phyloP scores from a whole-genome alignment of 345 rosid genomes.

The Dovyalis caffra region DNA sequence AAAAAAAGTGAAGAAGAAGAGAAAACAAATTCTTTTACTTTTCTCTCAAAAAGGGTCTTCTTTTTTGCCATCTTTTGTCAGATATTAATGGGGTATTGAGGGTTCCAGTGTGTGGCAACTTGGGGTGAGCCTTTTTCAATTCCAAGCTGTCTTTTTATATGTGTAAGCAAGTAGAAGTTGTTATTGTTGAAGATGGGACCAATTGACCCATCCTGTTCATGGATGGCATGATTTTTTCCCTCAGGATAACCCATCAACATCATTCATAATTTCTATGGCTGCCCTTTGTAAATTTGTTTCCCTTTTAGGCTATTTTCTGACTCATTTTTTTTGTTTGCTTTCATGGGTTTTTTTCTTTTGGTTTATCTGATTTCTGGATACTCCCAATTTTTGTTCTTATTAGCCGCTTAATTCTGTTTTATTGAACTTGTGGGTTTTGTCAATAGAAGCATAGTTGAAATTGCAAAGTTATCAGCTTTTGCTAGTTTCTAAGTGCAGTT shows the following conservation, averaged over 20 bases:
- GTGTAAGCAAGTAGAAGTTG: constrained; percentile 33
- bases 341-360: constrained; percentile 10
- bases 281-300: constrained; percentile 35
- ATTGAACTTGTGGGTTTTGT: constrained; percentile 9
- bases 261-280: constrained; percentile 48
- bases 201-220: constrained; percentile 32
- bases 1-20: neutral
- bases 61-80: constrained; percentile 31
- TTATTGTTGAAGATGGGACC: constrained; percentile 44
- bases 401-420: constrained; percentile 15
- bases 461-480: neutral
- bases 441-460: neutral
- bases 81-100: constrained; percentile 43
- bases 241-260: constrained; percentile 56
- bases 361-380: constrained; percentile 26
- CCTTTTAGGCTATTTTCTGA: constrained; percentile 1
- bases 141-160: constrained; percentile 38
- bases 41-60: neutral
- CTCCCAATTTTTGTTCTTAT: constrained; percentile 33
- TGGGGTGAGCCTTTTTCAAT: constrained; percentile 34
- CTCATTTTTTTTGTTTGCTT: constrained; percentile 9
- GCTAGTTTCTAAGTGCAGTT: neutral
- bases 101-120: constrained; percentile 44
- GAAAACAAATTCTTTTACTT: neutral
- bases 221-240: constrained; percentile 25